Base-by-base conservation (phyloP, 352 stramenopile species). In the Saprolegnia diclina region DNA sequence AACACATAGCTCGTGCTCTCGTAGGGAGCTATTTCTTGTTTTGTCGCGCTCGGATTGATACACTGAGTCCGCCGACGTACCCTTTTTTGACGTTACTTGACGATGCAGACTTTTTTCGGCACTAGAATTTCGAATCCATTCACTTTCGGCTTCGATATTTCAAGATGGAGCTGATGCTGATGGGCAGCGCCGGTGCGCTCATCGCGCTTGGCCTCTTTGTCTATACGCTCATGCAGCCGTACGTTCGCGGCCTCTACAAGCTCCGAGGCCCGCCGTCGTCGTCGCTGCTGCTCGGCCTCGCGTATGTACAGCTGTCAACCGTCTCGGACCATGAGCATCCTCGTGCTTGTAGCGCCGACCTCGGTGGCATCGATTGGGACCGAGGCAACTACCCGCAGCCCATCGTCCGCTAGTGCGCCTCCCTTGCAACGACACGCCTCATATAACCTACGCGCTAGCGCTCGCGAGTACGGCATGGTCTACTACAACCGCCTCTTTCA, bases 351-450 rank as follows among this genome's bases (percentile, higher is more conserved):
- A 59, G 52, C 7, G 52, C 26, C 16, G 50, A 69, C 29, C 19
- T 62, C n/a, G 3, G 62, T 50, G 63, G 52, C 38, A 62, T 42
- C 21, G 61, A 69, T 21, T 69, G 63, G 63, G 29, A n/a, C 35
- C 19, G 61, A 22, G 63, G 63, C 16, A 35, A 69, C 13, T 69
- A 54, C 53, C 63, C 63, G 5, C 13, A 48, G 42, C 42, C 42
- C 16, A 62, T 16, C 48, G n/a, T 42, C 9, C 13, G 19, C 50
- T 69, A 13, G 44, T 42, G 10, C 50, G 48, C 22, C 5, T 46
- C 37, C 62, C 18, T 48, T 48, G 18, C 42, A 14, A n/a, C 18
- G 42, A 48, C 42, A 10, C 18, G 42, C 42, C 42, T 48, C 18
- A n/a, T n/a, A n/a, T n/a, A 1, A 10, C 1, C 42, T 11, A n/a